phyloP scores from a whole-genome alignment of 2,329 filamentous ascomycete genomes.

The Aspergillus brunneoviolaceus region DNA sequence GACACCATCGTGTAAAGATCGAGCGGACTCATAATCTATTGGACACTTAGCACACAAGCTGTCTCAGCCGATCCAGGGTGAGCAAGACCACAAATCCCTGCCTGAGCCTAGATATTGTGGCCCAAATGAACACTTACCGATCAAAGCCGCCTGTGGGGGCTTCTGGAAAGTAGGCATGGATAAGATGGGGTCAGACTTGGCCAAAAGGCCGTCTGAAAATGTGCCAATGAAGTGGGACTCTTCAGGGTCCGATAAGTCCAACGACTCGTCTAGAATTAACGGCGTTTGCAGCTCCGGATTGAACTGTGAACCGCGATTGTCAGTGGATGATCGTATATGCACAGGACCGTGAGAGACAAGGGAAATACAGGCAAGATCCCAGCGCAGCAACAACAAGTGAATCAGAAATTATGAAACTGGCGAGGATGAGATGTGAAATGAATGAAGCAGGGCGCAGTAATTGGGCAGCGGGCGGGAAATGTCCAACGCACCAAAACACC shows the following conservation, averaged over 20 bases:
- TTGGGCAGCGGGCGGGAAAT: slow-evolving; percentile 28
- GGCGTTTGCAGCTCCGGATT: slow-evolving; percentile 48
- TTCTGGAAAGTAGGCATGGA: slow-evolving; percentile 84
- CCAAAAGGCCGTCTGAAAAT: slow-evolving; percentile 53
- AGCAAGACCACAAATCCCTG: not conserved
- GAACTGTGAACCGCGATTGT: slow-evolving; percentile 30
- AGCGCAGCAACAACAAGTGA: slow-evolving; percentile 20
- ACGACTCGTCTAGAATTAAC: slow-evolving; percentile 49
- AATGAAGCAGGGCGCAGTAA: slow-evolving; percentile 1
- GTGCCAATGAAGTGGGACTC: slow-evolving; percentile 46
- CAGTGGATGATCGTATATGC: slow-evolving; percentile 14
- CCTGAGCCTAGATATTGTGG: not conserved
- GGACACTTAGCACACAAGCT: slow-evolving; percentile 9
- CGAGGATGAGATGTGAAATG: not conserved
- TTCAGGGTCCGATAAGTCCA: slow-evolving; percentile 47
- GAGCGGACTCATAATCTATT: slow-evolving; percentile 39
- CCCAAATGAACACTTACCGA: slow-evolving; percentile 64
- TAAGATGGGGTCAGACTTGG: slow-evolving; percentile 62
- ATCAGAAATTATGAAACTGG: slow-evolving; percentile 18
- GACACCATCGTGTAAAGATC: slow-evolving; percentile 40
- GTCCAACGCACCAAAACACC: slow-evolving; percentile 44
- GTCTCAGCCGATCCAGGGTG: not conserved
- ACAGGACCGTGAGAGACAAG: slow-evolving; percentile 7
- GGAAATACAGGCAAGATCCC: slow-evolving; percentile 5
- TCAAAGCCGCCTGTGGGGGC: slow-evolving; percentile 70